Evolutionary conservation across 2,329 filamentous ascomycete genomes (phyloP).

Genomic region (Ophiosphaerella narmari): DNA sequence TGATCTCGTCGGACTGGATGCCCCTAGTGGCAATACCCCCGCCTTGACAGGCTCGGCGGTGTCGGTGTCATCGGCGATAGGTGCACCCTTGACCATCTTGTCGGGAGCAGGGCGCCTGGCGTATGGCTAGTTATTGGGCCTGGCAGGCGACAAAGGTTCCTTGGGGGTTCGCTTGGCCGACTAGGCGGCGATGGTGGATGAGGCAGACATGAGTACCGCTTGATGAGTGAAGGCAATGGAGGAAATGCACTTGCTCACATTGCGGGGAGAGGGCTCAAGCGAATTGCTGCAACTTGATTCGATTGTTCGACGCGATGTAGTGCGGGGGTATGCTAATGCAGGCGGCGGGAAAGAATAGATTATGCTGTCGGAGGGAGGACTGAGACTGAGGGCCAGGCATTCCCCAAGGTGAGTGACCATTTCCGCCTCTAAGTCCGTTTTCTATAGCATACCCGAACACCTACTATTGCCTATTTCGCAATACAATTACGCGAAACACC

Average conservation of each 20-base stretch:
- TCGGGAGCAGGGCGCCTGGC: slow-evolving; percentile 96
- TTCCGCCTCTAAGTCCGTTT: too few species aligned
- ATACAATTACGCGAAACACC: too few species aligned
- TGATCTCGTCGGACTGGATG: slow-evolving; percentile 32
- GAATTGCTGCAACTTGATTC: slow-evolving; percentile 32
- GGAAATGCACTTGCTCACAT: slow-evolving; percentile 36
- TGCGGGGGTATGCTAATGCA: too few species aligned
- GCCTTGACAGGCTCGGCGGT: slow-evolving; percentile 41
- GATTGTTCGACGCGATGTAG: slow-evolving; percentile 60
- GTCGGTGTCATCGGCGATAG: slow-evolving; percentile 55
- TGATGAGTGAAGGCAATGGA: slow-evolving; percentile 29
- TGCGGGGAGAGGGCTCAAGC: slow-evolving; percentile 30
- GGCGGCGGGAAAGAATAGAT: too few species aligned
- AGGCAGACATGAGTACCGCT: slow-evolving; percentile 50
- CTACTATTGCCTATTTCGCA: too few species aligned
- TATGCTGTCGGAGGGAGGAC: too few species aligned
- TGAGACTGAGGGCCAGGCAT: too few species aligned
- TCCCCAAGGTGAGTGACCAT: too few species aligned
- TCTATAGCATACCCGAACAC: too few species aligned
- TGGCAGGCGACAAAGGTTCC: slow-evolving; percentile 93
- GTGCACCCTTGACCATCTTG: slow-evolving; percentile 77
- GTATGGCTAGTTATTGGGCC: slow-evolving; percentile 89
- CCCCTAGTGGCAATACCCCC: slow-evolving; percentile 43
- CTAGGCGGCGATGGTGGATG: slow-evolving; percentile 56
- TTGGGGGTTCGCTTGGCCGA: slow-evolving; percentile 93